Base-by-base conservation (phyloP, 768 basidiomycete genomes). In the Strobilomyces dryophilus region DNA sequence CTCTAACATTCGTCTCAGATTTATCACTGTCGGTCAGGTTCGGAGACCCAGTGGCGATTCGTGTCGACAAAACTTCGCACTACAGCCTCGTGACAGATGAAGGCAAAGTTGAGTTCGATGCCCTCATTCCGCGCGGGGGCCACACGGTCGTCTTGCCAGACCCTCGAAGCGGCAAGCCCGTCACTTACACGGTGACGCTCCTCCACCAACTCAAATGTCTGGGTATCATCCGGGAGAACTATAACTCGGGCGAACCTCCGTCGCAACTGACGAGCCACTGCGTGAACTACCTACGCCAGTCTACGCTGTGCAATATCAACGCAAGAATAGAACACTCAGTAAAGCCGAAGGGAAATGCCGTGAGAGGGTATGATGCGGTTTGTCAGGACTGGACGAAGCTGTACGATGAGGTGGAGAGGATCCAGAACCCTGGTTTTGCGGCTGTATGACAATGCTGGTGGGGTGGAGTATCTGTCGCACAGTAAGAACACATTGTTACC, bases 351-450 rank as follows among this genome's bases (percentile, higher is more conserved):
- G 57, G 51, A 21, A 49, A 49, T 5, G 42, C 46, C 3, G 51
- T 45, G 27, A 59, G 56, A 21, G 57, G 51, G 35, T 59, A 54
- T 4, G 57, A 58, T 14, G 17, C 39, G 15, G 47, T 53, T 6
- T 59, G 57, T 46, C 57, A 42, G 20, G 56, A 59, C 29, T 58
- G 57, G 46, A 58, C 51, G 11, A 56, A 54, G 43, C 2, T 56
- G 50, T 59, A 53, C 35, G 46, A 48, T 17, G 43, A 58, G 27
- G 56, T 49, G 8, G 57, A 58, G 47, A 49, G 47, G 34, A 54
- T 56, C 12, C 56, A 58, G 12, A 39, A 9, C 10, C n/a, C 24
- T 8, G 39, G 4, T 12, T 15, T 43, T 24, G 45, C 20, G 5
- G 27, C 34, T 15, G 45, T 14, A 37, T 41, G 36, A 39, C 32